These are phyloP conservation scores for Athelia sp. DNA, from an alignment of 1,284 basidiomycete species.

Conservation along the genomic window DNA sequence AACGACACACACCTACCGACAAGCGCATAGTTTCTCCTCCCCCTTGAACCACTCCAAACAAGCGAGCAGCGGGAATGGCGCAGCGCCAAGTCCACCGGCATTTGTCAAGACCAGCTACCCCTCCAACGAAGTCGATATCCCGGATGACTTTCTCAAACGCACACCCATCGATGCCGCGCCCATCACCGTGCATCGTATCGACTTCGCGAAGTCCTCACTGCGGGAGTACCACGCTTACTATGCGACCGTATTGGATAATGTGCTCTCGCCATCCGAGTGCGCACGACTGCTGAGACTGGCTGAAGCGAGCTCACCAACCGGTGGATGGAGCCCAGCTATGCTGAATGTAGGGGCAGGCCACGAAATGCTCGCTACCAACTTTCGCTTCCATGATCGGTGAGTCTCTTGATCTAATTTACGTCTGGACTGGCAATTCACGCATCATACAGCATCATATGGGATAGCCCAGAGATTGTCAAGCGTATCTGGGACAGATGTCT, in stretches of 20 bases:
- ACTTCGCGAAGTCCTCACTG: conserved; percentile 26
- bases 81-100: too few species aligned
- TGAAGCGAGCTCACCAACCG: conserved; percentile 13
- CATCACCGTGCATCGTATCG: conserved; percentile 9
- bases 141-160: neutral
- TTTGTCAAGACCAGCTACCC: neutral
- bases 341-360: neutral
- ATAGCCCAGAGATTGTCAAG: neutral
- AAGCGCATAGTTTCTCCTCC: too few species aligned
- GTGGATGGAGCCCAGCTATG: conserved; percentile 11
- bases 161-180: neutral
- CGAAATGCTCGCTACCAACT: neutral
- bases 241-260: conserved; percentile 31
- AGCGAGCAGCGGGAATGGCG: too few species aligned
- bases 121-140: neutral
- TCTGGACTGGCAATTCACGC: too few species aligned
- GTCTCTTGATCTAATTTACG: too few species aligned
- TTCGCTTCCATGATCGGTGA: neutral
- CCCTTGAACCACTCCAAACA: too few species aligned
- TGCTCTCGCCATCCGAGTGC: conserved; percentile 31
- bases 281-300: conserved; percentile 26
- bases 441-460: conserved; percentile 2
- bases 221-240: conserved; percentile 24
- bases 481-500: neutral
- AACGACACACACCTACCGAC: too few species aligned